Percentiles rank a stretch among this genome's conserved stretches.
These are phyloP conservation scores for Trichoderma koningiopsis DNA, from an alignment of 2,329 filamentous ascomycete genomes.

Conservation along the genomic window DNA sequence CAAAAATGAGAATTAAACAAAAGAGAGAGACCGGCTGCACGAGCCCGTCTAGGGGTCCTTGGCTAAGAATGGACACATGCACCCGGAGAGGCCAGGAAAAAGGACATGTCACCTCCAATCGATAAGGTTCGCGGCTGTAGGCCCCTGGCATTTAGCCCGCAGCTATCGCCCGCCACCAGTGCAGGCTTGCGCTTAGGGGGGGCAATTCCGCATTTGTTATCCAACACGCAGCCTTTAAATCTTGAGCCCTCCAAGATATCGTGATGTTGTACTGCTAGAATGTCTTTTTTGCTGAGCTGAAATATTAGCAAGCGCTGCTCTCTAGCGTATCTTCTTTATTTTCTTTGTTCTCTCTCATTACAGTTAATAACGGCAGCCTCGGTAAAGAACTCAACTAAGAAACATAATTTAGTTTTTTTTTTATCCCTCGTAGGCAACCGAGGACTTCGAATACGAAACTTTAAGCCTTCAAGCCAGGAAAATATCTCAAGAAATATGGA, in stretches of 20 bases:
- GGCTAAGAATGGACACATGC: slow-evolving; percentile 5
- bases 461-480: neutral
- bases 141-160: neutral
- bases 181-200: neutral
- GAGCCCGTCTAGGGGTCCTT: slow-evolving; percentile 23
- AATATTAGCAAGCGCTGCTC: neutral
- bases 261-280: neutral
- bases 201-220: neutral
- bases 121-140: slow-evolving; percentile 21
- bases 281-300: neutral
- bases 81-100: slow-evolving; percentile 8
- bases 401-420: neutral
- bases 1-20: neutral
- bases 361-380: neutral
- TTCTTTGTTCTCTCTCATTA: neutral
- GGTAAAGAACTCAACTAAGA: neutral
- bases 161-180: slow-evolving; percentile 8
- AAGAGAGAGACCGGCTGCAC: neutral
- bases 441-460: neutral
- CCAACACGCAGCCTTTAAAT: neutral
- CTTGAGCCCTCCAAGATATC: neutral
- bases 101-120: slow-evolving; percentile 26
- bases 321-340: neutral
- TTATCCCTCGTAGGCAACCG: neutral
- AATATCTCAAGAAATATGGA: slow-evolving; percentile 37